phyloP scores from a whole-genome alignment of 2,329 filamentous ascomycete species.

The Aspergillus ochraceus region DNA sequence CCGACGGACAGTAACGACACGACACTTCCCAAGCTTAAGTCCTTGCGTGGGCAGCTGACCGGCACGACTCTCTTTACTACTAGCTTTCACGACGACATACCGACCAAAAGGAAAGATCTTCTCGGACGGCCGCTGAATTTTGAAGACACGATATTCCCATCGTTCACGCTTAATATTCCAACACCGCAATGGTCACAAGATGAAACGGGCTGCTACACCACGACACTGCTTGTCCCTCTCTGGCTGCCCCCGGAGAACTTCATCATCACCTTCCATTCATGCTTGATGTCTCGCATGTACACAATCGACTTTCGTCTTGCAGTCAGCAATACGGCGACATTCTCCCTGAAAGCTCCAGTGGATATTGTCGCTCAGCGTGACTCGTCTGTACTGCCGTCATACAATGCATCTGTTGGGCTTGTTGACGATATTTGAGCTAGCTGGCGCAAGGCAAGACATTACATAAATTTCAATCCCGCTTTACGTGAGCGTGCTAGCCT shows the following conservation, averaged over 20 bases:
- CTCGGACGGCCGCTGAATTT: constrained; percentile 14
- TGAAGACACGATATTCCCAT: constrained; percentile 7
- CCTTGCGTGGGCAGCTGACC: constrained; percentile 11
- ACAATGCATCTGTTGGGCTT: constrained; percentile 10
- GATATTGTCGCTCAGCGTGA: constrained; percentile 11
- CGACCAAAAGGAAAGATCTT: constrained; percentile 10
- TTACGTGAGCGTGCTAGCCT: background rate
- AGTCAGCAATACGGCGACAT: constrained; percentile 7
- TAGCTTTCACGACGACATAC: background rate
- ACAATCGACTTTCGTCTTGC: constrained; percentile 10
- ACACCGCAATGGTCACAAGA: constrained; percentile 9
- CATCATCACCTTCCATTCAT: constrained; percentile 18
- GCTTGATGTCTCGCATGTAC: constrained; percentile 14
- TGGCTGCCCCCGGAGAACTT: constrained; percentile 16
- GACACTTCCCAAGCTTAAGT: constrained; percentile 12
- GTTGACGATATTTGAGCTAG: background rate
- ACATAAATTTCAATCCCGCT: no score
- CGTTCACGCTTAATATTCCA: constrained; percentile 9
- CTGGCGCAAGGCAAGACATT: no score
- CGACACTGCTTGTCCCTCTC: constrained; percentile 14
- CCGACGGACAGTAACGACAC: background rate
- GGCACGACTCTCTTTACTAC: constrained; percentile 17
- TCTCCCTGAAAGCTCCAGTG: constrained; percentile 6
- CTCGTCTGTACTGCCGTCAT: constrained; percentile 8
- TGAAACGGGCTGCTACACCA: background rate